phyloP scores from a whole-genome alignment of 148 eudicot genomes.

The Fagopyrum homotropicum region DNA sequence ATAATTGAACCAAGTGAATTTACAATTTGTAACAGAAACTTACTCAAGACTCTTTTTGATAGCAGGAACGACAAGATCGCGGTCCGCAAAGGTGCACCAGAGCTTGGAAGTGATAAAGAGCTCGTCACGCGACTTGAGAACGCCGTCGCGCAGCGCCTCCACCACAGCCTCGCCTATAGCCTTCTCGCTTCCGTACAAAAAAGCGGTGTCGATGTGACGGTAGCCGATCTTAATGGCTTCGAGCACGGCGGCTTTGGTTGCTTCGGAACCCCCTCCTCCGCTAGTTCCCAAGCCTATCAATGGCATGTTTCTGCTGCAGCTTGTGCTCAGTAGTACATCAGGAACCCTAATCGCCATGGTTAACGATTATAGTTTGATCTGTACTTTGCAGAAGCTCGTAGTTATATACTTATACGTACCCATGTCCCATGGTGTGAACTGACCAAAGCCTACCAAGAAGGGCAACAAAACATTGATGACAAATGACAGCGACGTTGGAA shows the following conservation, averaged over 20 bases:
- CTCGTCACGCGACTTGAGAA: slow-evolving; percentile 36
- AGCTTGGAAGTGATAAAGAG: slow-evolving; percentile 50
- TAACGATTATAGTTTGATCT: not conserved
- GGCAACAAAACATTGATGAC: not conserved
- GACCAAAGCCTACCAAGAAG: too few relatives aligned
- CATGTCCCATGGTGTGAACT: too few relatives aligned
- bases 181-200: slow-evolving; percentile 23
- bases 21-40: not conserved
- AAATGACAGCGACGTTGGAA: not conserved
- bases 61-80: slow-evolving; percentile 27
- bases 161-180: slow-evolving; percentile 40
- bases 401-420: too few relatives aligned
- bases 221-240: slow-evolving; percentile 29
- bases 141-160: slow-evolving; percentile 28
- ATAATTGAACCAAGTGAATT: too few relatives aligned
- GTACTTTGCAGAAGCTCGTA: too few relatives aligned
- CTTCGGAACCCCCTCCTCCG: slow-evolving; percentile 1
- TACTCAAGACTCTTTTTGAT: slow-evolving; percentile 33
- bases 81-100: slow-evolving; percentile 43
- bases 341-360: not conserved
- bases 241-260: slow-evolving; percentile 12
- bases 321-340: not conserved
- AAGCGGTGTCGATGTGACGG: slow-evolving; percentile 39
- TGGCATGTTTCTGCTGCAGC: slow-evolving; percentile 13
- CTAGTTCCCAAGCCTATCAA: slow-evolving; percentile 24